phyloP scores from a whole-genome alignment of 176 grass and related monocot species.

The Musa acuminata region DNA sequence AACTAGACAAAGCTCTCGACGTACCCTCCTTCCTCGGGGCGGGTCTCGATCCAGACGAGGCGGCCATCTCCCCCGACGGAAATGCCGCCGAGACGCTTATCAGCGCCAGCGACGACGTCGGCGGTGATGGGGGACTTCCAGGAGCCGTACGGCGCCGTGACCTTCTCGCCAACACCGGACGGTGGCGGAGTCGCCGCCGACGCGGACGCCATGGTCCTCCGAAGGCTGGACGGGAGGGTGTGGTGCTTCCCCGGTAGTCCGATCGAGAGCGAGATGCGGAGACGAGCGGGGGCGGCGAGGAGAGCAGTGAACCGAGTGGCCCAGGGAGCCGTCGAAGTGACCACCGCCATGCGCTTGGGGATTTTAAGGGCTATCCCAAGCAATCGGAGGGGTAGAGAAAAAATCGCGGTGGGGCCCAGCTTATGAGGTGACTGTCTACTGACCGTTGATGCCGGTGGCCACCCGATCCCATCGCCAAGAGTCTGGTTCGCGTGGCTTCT shows the following conservation, averaged over 20 bases:
- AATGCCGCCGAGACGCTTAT: constrained; percentile 52
- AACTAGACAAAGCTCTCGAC: not conserved
- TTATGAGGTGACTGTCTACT: no score
- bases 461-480: no score
- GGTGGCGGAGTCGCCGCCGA: not conserved
- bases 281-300: not conserved
- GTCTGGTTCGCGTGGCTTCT: no score
- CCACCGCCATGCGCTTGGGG: constrained; percentile 6
- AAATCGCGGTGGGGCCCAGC: no score
- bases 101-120: constrained; percentile 52
- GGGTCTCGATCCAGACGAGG: constrained; percentile 74
- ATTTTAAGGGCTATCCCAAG: no score
- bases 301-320: constrained; percentile 1
- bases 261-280: constrained; percentile 18
- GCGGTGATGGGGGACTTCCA: constrained; percentile 90
- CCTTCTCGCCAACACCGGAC: constrained; percentile 17
- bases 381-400: no score
- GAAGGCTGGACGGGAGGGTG: constrained; percentile 10
- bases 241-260: not conserved
- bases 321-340: not conserved
- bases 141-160: constrained; percentile 56
- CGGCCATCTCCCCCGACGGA: constrained; percentile 56
- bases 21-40: constrained; percentile 77
- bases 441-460: no score
- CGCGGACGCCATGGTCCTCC: constrained; percentile 18